Conservation (phyloP, 176 grass and related monocot genomes). For the Oropetium thomaeum region DNA sequence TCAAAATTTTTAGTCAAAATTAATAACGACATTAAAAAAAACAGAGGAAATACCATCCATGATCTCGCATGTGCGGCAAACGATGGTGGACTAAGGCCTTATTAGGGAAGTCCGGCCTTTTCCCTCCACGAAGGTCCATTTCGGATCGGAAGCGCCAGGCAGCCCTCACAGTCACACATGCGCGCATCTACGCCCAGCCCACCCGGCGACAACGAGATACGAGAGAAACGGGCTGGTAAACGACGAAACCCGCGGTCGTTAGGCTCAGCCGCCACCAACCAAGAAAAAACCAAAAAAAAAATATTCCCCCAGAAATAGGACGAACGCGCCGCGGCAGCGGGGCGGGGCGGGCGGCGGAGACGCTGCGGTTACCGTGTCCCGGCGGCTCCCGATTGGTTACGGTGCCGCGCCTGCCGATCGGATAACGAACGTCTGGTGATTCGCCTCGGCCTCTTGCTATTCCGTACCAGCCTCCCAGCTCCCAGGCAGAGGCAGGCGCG, state of each 20-base stretch:
- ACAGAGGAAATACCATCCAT: too few species aligned
- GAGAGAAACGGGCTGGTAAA: background rate
- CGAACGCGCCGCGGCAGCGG: background rate
- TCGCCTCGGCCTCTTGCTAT: background rate
- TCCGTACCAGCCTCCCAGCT: too few species aligned
- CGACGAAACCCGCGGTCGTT: conserved; percentile 26
- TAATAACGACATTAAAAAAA: too few species aligned
- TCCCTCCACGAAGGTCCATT: background rate
- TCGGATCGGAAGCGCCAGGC: background rate
- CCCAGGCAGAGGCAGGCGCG: background rate
- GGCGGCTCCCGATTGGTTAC: background rate
- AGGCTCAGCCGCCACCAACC: conserved; percentile 18
- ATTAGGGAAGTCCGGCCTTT: too few species aligned
- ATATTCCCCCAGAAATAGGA: background rate
- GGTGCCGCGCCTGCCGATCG: background rate
- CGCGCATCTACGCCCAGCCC: background rate
- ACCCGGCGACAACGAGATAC: background rate
- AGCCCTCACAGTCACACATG: background rate
- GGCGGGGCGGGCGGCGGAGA: background rate
- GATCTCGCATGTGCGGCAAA: too few species aligned
- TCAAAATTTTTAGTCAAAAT: too few species aligned
- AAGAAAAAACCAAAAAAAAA: background rate
- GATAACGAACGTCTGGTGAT: conserved; percentile 35
- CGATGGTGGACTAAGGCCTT: too few species aligned
- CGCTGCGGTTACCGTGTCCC: conserved; percentile 35